Evolutionary conservation across 169 alveolate genomes (phyloP), one percentile per base, ranked within the genome.

Genomic region (Plasmodium chabaudi): DNA sequence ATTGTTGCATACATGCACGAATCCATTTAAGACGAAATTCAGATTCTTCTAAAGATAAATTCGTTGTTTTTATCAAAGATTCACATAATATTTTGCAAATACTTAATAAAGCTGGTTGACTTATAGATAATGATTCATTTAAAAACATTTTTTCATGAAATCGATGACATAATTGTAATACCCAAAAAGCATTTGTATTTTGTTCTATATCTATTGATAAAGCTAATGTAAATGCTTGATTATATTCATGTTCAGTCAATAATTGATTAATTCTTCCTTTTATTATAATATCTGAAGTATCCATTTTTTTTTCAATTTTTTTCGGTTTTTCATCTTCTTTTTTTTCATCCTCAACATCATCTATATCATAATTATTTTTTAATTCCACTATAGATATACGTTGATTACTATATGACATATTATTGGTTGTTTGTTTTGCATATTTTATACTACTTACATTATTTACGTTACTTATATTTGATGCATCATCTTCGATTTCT

Each of bases 241-340:
- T 68, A 25, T 67, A 47, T 44, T 65, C 82, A 55, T 72, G 86
- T 60, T 82, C 90, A 68, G 86, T 82, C 19, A 82, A 60, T 10
- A 82, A 61, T 61, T 82, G 90, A 59, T 82, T 82, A 56, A 82
- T 82, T 68, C 64, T 53, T 15, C 90, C 90, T 42, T 68, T 82
- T 9, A 61, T 82, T n/a, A 82, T 70, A 23, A 82, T 69, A 17
- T 69, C 84, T 19, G 74, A 23, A 13, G 67, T 19, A 13, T 65
- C 90, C 60, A 55, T 55, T 19, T 17, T 49, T 15, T 57, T 7
- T 42, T 61, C 21, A 10, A 19, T 13, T 15, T 19, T 55, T 1
- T 5, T 5, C 1, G 17, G 0, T 42, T 75, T n/a, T 9, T 72
- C 68, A 34, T 57, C 15, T 10, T 72, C 47, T 72, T 42, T 51